These are phyloP conservation scores for Sporobolomyces phaffii DNA, from an alignment of 768 basidiomycete genomes.

Conservation along the genomic window DNA sequence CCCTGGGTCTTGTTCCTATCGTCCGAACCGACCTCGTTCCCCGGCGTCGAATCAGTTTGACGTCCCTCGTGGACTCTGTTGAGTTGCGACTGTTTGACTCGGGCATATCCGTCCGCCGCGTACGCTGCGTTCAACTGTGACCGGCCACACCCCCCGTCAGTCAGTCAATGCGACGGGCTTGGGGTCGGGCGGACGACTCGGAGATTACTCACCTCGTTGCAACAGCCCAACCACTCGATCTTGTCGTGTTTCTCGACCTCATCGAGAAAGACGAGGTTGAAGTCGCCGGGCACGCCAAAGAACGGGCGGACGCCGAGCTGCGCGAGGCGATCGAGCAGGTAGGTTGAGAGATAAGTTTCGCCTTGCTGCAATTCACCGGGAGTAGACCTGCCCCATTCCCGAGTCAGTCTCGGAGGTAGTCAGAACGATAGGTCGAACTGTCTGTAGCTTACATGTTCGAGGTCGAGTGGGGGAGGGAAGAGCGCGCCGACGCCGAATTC, in stretches of 20 bases:
- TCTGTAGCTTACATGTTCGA: too few species aligned
- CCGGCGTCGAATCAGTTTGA: conserved; percentile 2
- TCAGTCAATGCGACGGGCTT: neutral
- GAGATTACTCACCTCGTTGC: conserved; percentile 28
- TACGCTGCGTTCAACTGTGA: conserved; percentile 76
- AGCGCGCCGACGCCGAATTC: too few species aligned
- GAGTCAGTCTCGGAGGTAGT: too few species aligned
- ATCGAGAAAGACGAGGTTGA: conserved; percentile 41
- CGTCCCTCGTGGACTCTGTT: conserved; percentile 4
- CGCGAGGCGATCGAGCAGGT: conserved; percentile 42
- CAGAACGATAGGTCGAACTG: too few species aligned
- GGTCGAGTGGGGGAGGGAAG: too few species aligned
- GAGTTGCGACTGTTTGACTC: conserved; percentile 60
- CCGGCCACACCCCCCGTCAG: neutral
- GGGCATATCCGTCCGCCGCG: conserved; percentile 78
- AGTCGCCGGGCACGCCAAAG: conserved; percentile 36
- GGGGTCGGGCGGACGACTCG: neutral
- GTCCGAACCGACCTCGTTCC: conserved; percentile 42
- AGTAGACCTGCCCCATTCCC: conserved; percentile 23
- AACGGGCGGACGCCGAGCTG: conserved; percentile 27
- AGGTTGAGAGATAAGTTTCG: conserved; percentile 44
- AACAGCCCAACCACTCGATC: conserved; percentile 35
- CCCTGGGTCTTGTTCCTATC: conserved; percentile 31
- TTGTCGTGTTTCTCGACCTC: conserved; percentile 31
- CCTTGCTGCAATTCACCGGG: conserved; percentile 31